These are phyloP conservation scores for Gossypium anomalum DNA, from an alignment of 345 rosid genomes.

Conservation along the genomic window DNA sequence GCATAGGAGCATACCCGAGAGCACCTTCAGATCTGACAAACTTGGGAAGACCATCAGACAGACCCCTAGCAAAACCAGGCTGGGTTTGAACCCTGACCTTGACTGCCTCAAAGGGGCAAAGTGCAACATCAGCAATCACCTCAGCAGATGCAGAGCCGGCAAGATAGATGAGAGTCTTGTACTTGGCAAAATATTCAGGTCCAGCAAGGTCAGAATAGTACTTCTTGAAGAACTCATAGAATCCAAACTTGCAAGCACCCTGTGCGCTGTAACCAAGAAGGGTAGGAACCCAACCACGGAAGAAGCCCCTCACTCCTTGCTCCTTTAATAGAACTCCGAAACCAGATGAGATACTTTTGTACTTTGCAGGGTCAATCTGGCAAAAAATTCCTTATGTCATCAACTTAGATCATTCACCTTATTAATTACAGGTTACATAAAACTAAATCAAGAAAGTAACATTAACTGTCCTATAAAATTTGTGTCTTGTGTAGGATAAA, in stretches of 20 bases:
- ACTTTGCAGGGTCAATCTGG: constrained; percentile 91
- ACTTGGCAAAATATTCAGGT: constrained; percentile 75
- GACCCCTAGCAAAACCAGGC: constrained; percentile 96
- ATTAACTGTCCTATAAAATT: not conserved
- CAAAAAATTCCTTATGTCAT: constrained; percentile 7
- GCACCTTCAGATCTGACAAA: constrained; percentile 81
- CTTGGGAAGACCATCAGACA: constrained; percentile 90
- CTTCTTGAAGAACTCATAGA: constrained; percentile 95
- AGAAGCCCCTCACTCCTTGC: constrained; percentile 82
- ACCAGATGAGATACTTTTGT: constrained; percentile 40
- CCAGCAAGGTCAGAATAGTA: constrained; percentile 91
- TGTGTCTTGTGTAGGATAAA: too few relatives aligned
- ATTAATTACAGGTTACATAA: not conserved
- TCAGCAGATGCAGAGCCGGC: constrained; percentile 99
- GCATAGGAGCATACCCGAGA: constrained; percentile 55
- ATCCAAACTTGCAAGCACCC: constrained; percentile 98
- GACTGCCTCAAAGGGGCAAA: constrained; percentile 97
- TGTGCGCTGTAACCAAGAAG: constrained; percentile 96
- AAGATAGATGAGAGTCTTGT: constrained; percentile 93
- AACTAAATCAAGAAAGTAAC: not conserved
- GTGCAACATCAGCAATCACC: constrained; percentile 41
- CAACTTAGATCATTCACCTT: not conserved
- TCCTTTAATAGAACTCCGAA: constrained; percentile 72
- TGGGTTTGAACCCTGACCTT: constrained; percentile 98
- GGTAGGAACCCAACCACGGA: constrained; percentile 98